These are phyloP conservation scores for Glutinoglossum americanum DNA, from an alignment of 495 filamentous ascomycete species.

Conservation along the genomic window DNA sequence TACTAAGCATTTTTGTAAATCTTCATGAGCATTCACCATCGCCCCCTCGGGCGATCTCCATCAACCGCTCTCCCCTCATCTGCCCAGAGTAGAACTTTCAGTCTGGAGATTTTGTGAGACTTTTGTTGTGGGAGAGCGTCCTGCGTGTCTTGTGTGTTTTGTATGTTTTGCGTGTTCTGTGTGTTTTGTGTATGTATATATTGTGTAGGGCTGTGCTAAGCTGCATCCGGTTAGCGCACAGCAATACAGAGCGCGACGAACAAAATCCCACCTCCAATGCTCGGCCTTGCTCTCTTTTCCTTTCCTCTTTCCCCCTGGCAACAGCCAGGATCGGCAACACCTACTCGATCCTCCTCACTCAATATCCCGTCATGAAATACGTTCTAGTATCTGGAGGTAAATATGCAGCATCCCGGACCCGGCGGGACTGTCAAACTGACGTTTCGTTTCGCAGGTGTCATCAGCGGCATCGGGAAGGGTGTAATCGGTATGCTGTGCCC, in stretches of 20 bases:
- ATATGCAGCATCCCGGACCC: slow-evolving; percentile 9
- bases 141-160: background rate
- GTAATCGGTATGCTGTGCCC: slow-evolving; percentile 38
- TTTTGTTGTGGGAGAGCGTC: background rate
- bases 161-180: background rate
- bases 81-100: background rate
- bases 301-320: slow-evolving; percentile 14
- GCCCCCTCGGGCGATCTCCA: background rate
- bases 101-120: background rate
- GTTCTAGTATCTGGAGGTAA: slow-evolving; percentile 62
- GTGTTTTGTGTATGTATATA: too few relatives aligned
- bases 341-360: background rate
- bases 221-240: background rate
- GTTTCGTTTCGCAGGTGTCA: slow-evolving; percentile 32
- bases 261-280: background rate
- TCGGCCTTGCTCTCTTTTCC: background rate
- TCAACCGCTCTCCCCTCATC: background rate
- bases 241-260: background rate
- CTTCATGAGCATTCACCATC: background rate
- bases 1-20: background rate
- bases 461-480: slow-evolving; percentile 67
- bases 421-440: background rate
- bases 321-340: slow-evolving; percentile 8
- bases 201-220: background rate
- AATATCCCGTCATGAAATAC: slow-evolving; percentile 43